Conservation (phyloP, 805 yeast genomes). For the Saccharomycopsis fibuligera region DNA sequence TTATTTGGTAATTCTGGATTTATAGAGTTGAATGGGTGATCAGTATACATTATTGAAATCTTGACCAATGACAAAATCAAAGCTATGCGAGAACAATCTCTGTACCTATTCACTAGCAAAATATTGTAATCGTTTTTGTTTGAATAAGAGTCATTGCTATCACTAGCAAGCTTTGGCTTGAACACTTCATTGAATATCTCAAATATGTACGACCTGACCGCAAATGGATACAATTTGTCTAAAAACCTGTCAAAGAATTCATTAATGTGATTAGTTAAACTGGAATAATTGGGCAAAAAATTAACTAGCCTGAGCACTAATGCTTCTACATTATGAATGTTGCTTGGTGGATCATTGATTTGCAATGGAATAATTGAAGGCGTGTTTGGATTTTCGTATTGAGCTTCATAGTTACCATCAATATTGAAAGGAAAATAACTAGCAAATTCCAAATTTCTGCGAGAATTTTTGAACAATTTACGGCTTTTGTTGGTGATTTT, state of each 20-base stretch:
- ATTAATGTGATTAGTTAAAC: slow-evolving; percentile 1
- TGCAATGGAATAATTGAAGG: neutral
- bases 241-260: slow-evolving; percentile 14
- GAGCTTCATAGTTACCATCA: slow-evolving; percentile 4
- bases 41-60: slow-evolving; percentile 13
- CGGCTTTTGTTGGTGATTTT: slow-evolving; percentile 17
- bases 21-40: slow-evolving; percentile 10
- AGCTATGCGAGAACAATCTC: slow-evolving; percentile 15
- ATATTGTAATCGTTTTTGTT: slow-evolving; percentile 16
- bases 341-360: neutral
- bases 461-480: slow-evolving; percentile 12
- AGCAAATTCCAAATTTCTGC: slow-evolving; percentile 4
- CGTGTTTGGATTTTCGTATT: neutral
- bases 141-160: neutral
- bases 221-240: slow-evolving; percentile 17
- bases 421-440: slow-evolving; percentile 19
- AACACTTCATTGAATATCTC: slow-evolving; percentile 15
- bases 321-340: slow-evolving; percentile 3
- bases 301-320: slow-evolving; percentile 7
- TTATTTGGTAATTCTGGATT: slow-evolving; percentile 6
- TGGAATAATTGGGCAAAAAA: slow-evolving; percentile 14
- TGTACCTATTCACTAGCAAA: slow-evolving; percentile 6
- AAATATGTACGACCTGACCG: slow-evolving; percentile 4
- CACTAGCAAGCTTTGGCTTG: slow-evolving; percentile 2
- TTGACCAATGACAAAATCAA: slow-evolving; percentile 16